These are phyloP conservation scores for Dactylellina sp. DNA, from an alignment of 2,329 filamentous ascomycete genomes.

Conservation along the genomic window DNA sequence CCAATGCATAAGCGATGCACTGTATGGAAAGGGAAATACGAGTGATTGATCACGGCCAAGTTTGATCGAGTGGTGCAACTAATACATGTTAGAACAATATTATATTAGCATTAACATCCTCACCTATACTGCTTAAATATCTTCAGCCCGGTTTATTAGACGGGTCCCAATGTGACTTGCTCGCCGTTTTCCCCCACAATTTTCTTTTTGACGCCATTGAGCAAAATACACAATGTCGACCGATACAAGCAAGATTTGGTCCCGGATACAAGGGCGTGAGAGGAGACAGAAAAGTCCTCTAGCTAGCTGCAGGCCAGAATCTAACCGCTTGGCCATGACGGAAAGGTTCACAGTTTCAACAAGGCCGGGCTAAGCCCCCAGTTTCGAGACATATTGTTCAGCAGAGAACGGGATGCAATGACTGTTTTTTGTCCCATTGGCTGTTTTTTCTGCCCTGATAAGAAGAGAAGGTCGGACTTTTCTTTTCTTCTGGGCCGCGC, in stretches of 20 bases:
- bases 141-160: slow-evolving; percentile 13
- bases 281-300: background rate
- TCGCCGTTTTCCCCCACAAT: background rate
- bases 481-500: slow-evolving; percentile 10
- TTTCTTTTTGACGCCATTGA: no score
- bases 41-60: slow-evolving; percentile 29
- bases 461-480: slow-evolving; percentile 26
- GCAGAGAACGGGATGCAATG: slow-evolving; percentile 14
- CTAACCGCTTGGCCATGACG: slow-evolving; percentile 17
- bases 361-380: slow-evolving; percentile 40
- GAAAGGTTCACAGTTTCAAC: slow-evolving; percentile 30
- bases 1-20: slow-evolving; percentile 49
- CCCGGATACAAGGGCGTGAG: background rate
- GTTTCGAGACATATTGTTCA: slow-evolving; percentile 47
- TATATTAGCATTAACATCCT: slow-evolving; percentile 50
- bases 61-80: slow-evolving; percentile 36
- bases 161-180: slow-evolving; percentile 8
- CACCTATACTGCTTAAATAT: slow-evolving; percentile 55
- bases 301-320: background rate
- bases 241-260: no score
- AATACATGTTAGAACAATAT: slow-evolving; percentile 56
- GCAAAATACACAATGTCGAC: no score
- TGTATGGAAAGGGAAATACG: slow-evolving; percentile 38
- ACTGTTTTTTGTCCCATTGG: slow-evolving; percentile 26
- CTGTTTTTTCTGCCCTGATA: slow-evolving; percentile 29